A percentile compares a stretch with the other conserved stretches of the same genome.
Conservation (phyloP, 495 filamentous ascomycete genomes). For the Letharia lupina region DNA sequence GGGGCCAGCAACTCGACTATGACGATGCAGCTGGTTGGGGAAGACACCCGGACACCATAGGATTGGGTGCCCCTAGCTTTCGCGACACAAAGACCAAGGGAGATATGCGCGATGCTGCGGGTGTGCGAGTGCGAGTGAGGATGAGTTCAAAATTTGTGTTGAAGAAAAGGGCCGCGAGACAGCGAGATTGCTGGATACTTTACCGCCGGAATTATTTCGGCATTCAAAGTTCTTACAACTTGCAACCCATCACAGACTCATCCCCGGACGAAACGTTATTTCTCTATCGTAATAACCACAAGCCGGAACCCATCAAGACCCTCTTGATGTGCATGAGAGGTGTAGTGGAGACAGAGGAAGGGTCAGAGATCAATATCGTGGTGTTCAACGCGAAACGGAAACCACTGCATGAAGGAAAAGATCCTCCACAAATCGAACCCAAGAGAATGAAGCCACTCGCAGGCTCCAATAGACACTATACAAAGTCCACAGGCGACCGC, state of each 20-base stretch:
- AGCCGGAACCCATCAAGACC: not conserved
- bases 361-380: not conserved
- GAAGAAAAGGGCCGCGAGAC: not conserved
- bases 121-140: not conserved
- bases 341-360: not conserved
- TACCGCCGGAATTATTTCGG: constrained; percentile 13
- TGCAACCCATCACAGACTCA: not conserved
- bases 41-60: not conserved
- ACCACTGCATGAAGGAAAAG: not conserved
- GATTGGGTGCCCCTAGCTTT: not conserved
- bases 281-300: not conserved
- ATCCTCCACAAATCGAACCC: not conserved
- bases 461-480: not conserved
- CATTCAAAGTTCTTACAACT: not conserved
- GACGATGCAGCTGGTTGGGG: not conserved
- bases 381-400: constrained; percentile 3
- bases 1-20: not conserved
- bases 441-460: not conserved
- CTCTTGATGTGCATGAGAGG: not conserved
- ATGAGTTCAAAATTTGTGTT: not conserved
- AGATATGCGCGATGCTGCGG: not conserved
- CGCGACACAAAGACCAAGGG: not conserved
- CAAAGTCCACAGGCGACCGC: constrained; percentile 14
- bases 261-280: not conserved
- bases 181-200: not conserved